Percentiles rank a stretch among this genome's conserved stretches.
Conservation (phyloP, 345 rosid genomes). For the Firmiana major region DNA sequence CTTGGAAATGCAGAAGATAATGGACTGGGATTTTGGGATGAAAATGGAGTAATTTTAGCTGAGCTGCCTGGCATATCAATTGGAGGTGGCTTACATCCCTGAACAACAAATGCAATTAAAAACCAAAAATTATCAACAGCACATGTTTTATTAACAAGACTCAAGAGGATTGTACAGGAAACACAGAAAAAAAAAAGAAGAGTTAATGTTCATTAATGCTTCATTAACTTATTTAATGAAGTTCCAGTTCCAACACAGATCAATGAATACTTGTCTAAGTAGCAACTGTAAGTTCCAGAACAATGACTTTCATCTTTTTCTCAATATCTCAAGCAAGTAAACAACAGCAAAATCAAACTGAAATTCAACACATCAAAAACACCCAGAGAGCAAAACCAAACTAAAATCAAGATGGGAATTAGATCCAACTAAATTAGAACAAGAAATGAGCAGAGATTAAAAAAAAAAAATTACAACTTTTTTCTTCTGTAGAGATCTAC, state of each 20-base stretch:
- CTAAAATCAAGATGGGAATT: neutral
- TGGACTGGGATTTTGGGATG: conserved; percentile 85
- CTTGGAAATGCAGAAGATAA: conserved; percentile 85
- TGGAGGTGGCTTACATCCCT: conserved; percentile 74
- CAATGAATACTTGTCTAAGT: neutral
- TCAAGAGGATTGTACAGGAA: neutral
- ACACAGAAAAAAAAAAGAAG: too few relatives aligned
- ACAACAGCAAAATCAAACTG: neutral
- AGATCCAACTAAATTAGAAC: conserved; percentile 11
- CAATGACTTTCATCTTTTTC: neutral
- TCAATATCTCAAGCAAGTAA: neutral
- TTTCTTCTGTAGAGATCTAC: conserved; percentile 20
- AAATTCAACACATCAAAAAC: neutral
- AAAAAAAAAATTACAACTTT: neutral
- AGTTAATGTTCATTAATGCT: neutral
- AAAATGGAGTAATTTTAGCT: conserved; percentile 53
- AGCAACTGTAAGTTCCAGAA: neutral
- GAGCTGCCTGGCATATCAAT: conserved; percentile 60
- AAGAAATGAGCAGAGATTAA: neutral
- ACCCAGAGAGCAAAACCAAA: neutral
- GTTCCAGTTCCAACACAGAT: conserved; percentile 3
- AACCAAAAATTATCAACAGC: conserved; percentile 12
- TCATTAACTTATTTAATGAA: neutral
- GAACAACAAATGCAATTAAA: conserved; percentile 16
- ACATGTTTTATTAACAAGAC: neutral